A percentile compares a stretch with the other conserved stretches of the same genome.
These are phyloP conservation scores for Neobulgaria alba DNA, from an alignment of 2,329 filamentous ascomycete species.

Conservation along the genomic window DNA sequence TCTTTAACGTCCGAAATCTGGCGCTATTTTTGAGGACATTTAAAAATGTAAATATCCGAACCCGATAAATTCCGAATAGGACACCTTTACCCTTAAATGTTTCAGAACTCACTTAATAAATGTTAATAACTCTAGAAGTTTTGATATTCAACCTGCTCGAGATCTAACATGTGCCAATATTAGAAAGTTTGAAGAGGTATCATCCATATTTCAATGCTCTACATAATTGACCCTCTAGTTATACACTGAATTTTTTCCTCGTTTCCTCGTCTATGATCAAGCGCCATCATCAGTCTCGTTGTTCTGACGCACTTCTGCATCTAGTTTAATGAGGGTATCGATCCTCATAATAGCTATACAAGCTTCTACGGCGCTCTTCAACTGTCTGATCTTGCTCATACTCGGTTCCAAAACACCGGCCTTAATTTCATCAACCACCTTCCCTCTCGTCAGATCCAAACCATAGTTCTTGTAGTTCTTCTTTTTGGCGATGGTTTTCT, in stretches of 20 bases:
- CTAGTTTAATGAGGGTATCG: conserved; percentile 95
- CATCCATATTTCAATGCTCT: not conserved
- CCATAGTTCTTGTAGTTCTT: conserved; percentile 99
- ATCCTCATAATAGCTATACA: conserved; percentile 99
- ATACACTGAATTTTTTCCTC: conserved; percentile 12
- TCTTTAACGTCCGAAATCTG: too few relatives aligned
- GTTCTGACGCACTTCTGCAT: conserved; percentile 64
- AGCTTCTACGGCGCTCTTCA: conserved; percentile 97
- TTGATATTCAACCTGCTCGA: too few relatives aligned
- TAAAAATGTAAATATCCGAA: too few relatives aligned
- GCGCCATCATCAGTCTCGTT: conserved; percentile 68
- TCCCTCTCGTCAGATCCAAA: conserved; percentile 79
- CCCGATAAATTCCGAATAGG: too few relatives aligned
- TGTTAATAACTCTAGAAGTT: too few relatives aligned
- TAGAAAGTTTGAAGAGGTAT: not conserved
- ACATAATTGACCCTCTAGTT: conserved; percentile 6
- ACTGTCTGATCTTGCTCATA: conserved; percentile 95
- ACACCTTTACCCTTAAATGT: too few relatives aligned
- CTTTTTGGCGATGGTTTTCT: conserved; percentile 83
- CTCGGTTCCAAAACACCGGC: conserved; percentile 91
- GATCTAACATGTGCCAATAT: too few relatives aligned
- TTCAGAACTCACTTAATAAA: too few relatives aligned
- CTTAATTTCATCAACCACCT: conserved; percentile 89
- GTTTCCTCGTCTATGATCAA: conserved; percentile 59
- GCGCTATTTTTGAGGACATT: too few relatives aligned